Evolutionary conservation across 2,329 filamentous ascomycete species (phyloP).

Genomic region (Lasiodiplodia gonubiensis): DNA sequence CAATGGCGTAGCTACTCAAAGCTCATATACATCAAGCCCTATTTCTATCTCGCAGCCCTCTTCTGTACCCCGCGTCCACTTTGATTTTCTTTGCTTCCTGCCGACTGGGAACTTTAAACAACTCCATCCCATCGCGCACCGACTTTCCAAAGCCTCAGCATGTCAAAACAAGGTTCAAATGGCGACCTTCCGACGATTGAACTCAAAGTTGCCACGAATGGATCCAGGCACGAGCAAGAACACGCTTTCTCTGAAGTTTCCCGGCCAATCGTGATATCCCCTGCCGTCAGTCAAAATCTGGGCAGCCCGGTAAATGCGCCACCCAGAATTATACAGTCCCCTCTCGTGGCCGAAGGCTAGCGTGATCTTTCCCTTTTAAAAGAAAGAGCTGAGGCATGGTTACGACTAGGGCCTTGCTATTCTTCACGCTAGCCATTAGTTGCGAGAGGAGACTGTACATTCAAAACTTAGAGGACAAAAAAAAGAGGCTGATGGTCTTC

Average conservation of each 20-base stretch:
- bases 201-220: slow-evolving; percentile 8
- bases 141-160: neutral
- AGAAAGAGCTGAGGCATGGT: too few relatives aligned
- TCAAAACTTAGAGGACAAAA: neutral
- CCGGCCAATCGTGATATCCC: slow-evolving; percentile 39
- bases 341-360: too few relatives aligned
- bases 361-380: too few relatives aligned
- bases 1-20: slow-evolving; percentile 1
- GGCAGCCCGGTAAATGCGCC: slow-evolving; percentile 19
- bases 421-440: too few relatives aligned
- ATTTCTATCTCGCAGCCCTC: neutral
- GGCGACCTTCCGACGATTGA: slow-evolving; percentile 3
- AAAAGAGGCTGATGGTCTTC: neutral
- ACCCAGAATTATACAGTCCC: too few relatives aligned
- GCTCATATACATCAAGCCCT: neutral
- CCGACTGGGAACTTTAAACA: too few relatives aligned
- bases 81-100: neutral
- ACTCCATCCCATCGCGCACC: neutral
- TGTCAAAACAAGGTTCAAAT: slow-evolving; percentile 11
- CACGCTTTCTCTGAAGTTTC: slow-evolving; percentile 42
- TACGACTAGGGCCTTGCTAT: too few relatives aligned
- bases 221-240: neutral
- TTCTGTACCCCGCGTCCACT: neutral
- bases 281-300: slow-evolving; percentile 37
- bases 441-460: too few relatives aligned